Percentiles rank a stretch among this genome's conserved stretches.
Conservation (phyloP, 768 basidiomycete species). For the Trametes cingulata region DNA sequence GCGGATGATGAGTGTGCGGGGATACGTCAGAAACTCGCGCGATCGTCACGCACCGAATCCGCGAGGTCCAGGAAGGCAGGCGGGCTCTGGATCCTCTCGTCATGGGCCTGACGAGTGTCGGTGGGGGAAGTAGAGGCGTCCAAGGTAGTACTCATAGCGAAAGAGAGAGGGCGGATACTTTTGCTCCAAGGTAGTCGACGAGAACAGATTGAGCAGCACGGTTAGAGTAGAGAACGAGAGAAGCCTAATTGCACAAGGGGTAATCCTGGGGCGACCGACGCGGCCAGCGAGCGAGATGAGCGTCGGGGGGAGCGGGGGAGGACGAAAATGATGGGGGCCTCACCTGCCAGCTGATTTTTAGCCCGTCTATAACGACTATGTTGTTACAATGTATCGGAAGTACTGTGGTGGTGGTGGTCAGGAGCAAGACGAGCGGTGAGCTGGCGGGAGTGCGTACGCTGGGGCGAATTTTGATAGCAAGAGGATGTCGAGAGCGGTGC, state of each 20-base stretch:
- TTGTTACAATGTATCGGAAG: slow-evolving; percentile 74
- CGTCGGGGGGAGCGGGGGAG: slow-evolving; percentile 28
- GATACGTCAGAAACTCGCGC: slow-evolving; percentile 12
- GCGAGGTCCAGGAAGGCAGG: slow-evolving; percentile 93
- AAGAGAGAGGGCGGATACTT: slow-evolving; percentile 46
- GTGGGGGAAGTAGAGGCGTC: slow-evolving; percentile 72
- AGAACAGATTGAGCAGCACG: slow-evolving; percentile 52
- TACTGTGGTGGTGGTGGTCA: slow-evolving; percentile 33
- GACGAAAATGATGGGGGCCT: slow-evolving; percentile 29
- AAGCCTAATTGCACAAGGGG: slow-evolving; percentile 65
- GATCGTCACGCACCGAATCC: slow-evolving; percentile 71
- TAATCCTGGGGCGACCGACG: slow-evolving; percentile 43
- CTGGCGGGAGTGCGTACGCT: slow-evolving; percentile 24
- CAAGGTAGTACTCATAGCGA: slow-evolving; percentile 68
- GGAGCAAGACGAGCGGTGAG: background rate
- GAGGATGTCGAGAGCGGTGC: slow-evolving; percentile 26
- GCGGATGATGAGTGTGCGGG: slow-evolving; percentile 14
- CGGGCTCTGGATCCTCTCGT: slow-evolving; percentile 82
- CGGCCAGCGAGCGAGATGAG: slow-evolving; percentile 21
- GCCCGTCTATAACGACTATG: slow-evolving; percentile 73
- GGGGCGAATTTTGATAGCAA: slow-evolving; percentile 30
- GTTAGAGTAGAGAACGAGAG: slow-evolving; percentile 45
- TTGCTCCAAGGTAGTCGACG: slow-evolving; percentile 55
- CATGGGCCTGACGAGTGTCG: slow-evolving; percentile 68
- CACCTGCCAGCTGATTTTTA: slow-evolving; percentile 73